Evolutionary conservation across 768 basidiomycete genomes (phyloP), one percentile per base, ranked within the genome.

Genomic region (Lentinula edodes): DNA sequence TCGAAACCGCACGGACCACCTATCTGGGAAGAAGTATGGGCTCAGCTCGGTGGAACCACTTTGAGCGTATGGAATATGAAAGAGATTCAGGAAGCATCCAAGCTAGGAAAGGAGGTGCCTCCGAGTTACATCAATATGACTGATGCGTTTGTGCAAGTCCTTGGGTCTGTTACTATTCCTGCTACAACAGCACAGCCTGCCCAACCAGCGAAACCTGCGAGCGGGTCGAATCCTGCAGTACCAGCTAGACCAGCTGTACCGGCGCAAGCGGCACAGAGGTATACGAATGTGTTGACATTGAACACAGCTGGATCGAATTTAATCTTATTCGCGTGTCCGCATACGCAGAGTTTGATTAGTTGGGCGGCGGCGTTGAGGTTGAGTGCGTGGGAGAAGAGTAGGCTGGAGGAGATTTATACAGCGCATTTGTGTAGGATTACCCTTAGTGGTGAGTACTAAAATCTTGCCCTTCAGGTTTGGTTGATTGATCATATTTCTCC

Each of bases 391-490:
- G 97, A 99, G 75, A 94, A 95, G 69, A 89, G 92, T 1, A 86
- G 94, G 46, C 80, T 98, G 15, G 93, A 97, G 73, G 96, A 99
- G 76, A 94, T 99, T 62, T 98, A 98, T 71, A 98, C 97, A 0
- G 95, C 94, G 5, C 93, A 98, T 76, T 75, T 98, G 48, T 83
- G 98, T 64, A 83, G 93, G 57, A 91, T 89, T 68, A 90, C 83
- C n/a, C 72, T 90, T 15, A 73, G 71, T 62, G 73, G 77, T 77
- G 63, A 65, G 73, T 65, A 28, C 28, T 28, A 28, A 28, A 28
- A 28, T 28, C 28, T 28, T 4, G 3, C 28, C 28, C 28, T 28
- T 28, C 28, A 28, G 3, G 28, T 28, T 28, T 28, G 28, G 28
- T 28, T 28, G 28, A 28, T 15, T 45, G 28, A 39, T 34, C 55